Evolutionary conservation across 345 rosid species (phyloP).

Genomic region (sweet orange (Citrus sinensis)): DVS_A1.0 CM039165.1:8114501-8115000

Average conservation of each 20-base stretch:
- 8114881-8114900: no score
- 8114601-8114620: neutral
- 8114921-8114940: no score
- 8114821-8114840: fast-evolving
- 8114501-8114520: neutral
- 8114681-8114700: neutral
- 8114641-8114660: neutral
- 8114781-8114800: no score
- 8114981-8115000: no score
- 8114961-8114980: fast-evolving
- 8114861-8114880: no score
- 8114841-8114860: no score
- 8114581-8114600: neutral
- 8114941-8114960: no score
- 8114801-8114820: fast-evolving
- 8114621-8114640: neutral
- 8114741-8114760: no score
- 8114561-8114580: neutral
- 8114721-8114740: no score
- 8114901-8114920: no score
- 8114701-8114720: no score
- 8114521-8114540: neutral
- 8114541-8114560: neutral
- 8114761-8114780: no score
- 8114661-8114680: neutral